Percentiles rank a stretch among this genome's conserved stretches.
phyloP scores from a whole-genome alignment of 208 protist genomes.

The Wallacemonas sp. region DNA sequence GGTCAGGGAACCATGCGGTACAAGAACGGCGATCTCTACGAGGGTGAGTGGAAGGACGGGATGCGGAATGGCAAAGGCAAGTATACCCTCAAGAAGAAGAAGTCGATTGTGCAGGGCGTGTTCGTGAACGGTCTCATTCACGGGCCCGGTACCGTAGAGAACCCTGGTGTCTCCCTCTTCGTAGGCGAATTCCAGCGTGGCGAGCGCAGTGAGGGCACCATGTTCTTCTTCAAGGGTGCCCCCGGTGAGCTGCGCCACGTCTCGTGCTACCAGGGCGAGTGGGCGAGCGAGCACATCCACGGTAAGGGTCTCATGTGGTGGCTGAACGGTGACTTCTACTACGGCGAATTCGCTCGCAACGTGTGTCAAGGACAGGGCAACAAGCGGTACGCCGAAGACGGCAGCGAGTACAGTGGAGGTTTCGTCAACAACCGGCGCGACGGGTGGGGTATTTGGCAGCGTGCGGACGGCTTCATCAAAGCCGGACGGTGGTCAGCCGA shows the following conservation, averaged over 20 bases:
- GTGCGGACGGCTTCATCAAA: slow-evolving; percentile 47
- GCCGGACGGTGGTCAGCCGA: slow-evolving; percentile 63
- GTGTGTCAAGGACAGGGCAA: slow-evolving; percentile 72
- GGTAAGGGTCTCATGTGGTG: slow-evolving; percentile 83
- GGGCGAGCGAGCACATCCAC: slow-evolving; percentile 79
- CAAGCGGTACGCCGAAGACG: slow-evolving; percentile 57
- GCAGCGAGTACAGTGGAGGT: slow-evolving; percentile 72
- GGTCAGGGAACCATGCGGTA: slow-evolving; percentile 79
- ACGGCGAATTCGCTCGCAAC: slow-evolving; percentile 62
- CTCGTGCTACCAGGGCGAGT: slow-evolving; percentile 86
- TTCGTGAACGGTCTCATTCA: slow-evolving; percentile 90
- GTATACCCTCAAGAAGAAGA: slow-evolving; percentile 76
- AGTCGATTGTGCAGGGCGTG: slow-evolving; percentile 59
- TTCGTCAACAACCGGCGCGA: slow-evolving; percentile 63
- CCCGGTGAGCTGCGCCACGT: slow-evolving; percentile 7
- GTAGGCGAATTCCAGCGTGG: slow-evolving; percentile 75
- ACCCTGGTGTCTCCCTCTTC: slow-evolving; percentile 72
- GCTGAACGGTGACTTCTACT: slow-evolving; percentile 79
- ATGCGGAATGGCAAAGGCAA: slow-evolving; percentile 83
- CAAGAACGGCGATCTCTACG: slow-evolving; percentile 81
- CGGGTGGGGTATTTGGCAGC: slow-evolving; percentile 65
- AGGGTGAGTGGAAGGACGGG: slow-evolving; percentile 83
- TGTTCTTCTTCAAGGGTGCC: slow-evolving; percentile 40
- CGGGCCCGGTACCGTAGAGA: slow-evolving; percentile 62
- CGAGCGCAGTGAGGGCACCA: slow-evolving; percentile 69